phyloP scores from a whole-genome alignment of 306 rosid species.

The Mucuna pruriens region DNA sequence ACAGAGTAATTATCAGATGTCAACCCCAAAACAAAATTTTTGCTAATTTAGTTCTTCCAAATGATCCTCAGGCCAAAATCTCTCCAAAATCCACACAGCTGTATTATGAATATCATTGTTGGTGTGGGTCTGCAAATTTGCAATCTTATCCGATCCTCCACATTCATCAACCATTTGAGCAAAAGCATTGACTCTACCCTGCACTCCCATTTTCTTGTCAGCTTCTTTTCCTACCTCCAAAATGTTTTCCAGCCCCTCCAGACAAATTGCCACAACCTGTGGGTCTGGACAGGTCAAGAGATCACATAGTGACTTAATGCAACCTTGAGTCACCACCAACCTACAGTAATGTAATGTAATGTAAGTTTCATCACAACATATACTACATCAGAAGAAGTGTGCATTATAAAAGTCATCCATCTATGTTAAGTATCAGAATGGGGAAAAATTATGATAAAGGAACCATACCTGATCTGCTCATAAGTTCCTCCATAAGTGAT shows the following conservation, averaged over 20 bases:
- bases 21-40: too few species aligned
- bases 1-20: too few species aligned
- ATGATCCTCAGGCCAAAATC: not conserved
- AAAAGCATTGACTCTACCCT: slow-evolving; percentile 51
- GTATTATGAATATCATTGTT: slow-evolving; percentile 63
- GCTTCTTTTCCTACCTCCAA: slow-evolving; percentile 74
- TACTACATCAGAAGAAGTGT: too few species aligned
- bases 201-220: too few species aligned
- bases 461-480: not conserved
- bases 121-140: slow-evolving; percentile 59
- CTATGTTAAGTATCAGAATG: too few species aligned
- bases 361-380: not conserved
- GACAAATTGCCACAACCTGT: slow-evolving; percentile 60
- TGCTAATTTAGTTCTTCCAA: too few species aligned
- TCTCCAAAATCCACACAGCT: slow-evolving; percentile 60
- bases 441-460: too few species aligned
- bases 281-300: slow-evolving; percentile 64
- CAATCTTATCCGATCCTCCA: slow-evolving; percentile 72
- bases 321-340: slow-evolving; percentile 14
- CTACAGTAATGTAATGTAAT: not conserved
- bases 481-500: not conserved
- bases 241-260: slow-evolving; percentile 71
- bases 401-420: not conserved
- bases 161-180: slow-evolving; percentile 60
- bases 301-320: slow-evolving; percentile 66